Base-by-base conservation (phyloP, 2,329 filamentous ascomycete species). In the Ophiocordyceps camponoti-rufipedis region DNA sequence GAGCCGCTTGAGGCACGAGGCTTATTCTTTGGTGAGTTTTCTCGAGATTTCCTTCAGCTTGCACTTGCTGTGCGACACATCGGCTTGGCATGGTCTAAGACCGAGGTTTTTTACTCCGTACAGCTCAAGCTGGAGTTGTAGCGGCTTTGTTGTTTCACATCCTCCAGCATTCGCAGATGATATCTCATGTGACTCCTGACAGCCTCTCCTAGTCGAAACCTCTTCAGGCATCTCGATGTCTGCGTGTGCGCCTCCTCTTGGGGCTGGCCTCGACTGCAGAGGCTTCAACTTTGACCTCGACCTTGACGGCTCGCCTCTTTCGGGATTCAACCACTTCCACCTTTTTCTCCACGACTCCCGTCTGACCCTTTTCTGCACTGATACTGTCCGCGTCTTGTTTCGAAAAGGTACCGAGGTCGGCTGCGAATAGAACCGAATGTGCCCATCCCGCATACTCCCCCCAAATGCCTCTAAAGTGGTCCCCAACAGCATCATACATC, bases 371-470 rank as follows among this genome's bases (percentile, higher is more conserved):
- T 28, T 28, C 46, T 35, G 55, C 52, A 19, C 49, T 46, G 35
- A 48, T 46, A 14, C 69, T 65, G n/a, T 12, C 39, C 7, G 39
- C 39, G 2, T 41, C 39, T 42, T 74, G 71, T 51, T 85, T 82
- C 0, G 87, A 81, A 56, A 96, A 96, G 0, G 85, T 76, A 56
- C 78, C 83, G 47, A 98, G 62, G 57, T 98, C 88, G 0, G 91
- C 93, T 0, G 91, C 94, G 57, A 98, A 98, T 12, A 98, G 69
- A 9, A 98, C 91, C 3, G 85, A 94, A 64, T 98, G 91, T 10
- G 93, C 91, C 93, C 93, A 98, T 1, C 91, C 91, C 1, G 91
- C 91, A 55, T 96, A 85, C 48, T 82, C 75, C 0, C 91, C 91
- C 91, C 93, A 98, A 1, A 96, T 70, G 35, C 71, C 71, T 46